Percentiles rank a stretch among this genome's conserved stretches.
These are phyloP conservation scores for Colletotrichum sp. DNA, from an alignment of 2,329 filamentous ascomycete species.

Conservation along the genomic window DNA sequence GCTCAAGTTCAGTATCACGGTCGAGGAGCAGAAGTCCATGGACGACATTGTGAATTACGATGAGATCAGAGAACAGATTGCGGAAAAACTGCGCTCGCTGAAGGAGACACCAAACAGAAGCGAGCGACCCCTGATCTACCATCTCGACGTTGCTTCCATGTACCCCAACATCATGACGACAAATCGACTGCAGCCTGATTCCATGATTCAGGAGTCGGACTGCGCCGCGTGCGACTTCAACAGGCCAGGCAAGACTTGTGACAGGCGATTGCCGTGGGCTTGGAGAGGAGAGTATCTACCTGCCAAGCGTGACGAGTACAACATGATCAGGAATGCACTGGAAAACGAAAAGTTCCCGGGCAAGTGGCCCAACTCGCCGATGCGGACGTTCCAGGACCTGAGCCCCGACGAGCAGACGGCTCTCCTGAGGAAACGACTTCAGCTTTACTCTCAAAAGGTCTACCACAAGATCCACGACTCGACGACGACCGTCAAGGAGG, in stretches of 20 bases:
- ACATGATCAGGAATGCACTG: slow-evolving; percentile 93
- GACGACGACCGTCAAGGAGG: slow-evolving; percentile 89
- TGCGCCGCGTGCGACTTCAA: slow-evolving; percentile 99
- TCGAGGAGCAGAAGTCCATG: slow-evolving; percentile 83
- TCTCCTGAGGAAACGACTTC: slow-evolving; percentile 84
- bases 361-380: slow-evolving; percentile 71
- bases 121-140: slow-evolving; percentile 92
- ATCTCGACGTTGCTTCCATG: slow-evolving; percentile 98
- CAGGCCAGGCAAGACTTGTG: slow-evolving; percentile 94
- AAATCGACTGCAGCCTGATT: slow-evolving; percentile 95
- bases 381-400: slow-evolving; percentile 81
- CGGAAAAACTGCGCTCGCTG: slow-evolving; percentile 70
- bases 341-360: slow-evolving; percentile 94
- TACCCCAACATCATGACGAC: slow-evolving; percentile 99
- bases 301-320: slow-evolving; percentile 96
- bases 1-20: slow-evolving; percentile 82
- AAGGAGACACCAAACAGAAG: slow-evolving; percentile 83
- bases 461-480: slow-evolving; percentile 99
- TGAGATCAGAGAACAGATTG: slow-evolving; percentile 84
- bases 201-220: slow-evolving; percentile 97
- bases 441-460: slow-evolving; percentile 96
- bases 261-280: slow-evolving; percentile 92
- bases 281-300: slow-evolving; percentile 98
- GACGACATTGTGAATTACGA: slow-evolving; percentile 84
- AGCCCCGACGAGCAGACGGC: slow-evolving; percentile 80